phyloP scores from a whole-genome alignment of 2,329 filamentous ascomycete genomes.

The Cryoendolithus antarcticus region DNA sequence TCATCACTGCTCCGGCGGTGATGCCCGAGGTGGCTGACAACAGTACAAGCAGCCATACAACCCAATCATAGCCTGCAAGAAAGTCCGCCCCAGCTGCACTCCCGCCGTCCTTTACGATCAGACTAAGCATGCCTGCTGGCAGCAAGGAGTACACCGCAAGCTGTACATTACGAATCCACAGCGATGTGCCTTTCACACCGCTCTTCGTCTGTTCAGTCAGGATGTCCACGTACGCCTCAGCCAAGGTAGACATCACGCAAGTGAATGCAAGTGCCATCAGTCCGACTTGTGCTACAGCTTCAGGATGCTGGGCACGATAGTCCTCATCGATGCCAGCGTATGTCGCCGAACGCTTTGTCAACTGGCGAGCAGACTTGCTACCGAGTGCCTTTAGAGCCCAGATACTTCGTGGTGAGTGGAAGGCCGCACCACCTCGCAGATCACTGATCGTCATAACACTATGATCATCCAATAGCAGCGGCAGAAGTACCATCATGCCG shows the following conservation, averaged over 20 bases:
- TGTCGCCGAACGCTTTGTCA: slow-evolving; percentile 66
- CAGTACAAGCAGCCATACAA: slow-evolving; percentile 75
- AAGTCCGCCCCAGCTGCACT: slow-evolving; percentile 76
- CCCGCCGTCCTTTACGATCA: slow-evolving; percentile 75
- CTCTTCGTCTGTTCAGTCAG: slow-evolving; percentile 66
- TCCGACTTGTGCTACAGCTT: slow-evolving; percentile 69
- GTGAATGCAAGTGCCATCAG: slow-evolving; percentile 66
- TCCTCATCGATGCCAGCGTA: slow-evolving; percentile 76
- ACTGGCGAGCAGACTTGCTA: slow-evolving; percentile 34
- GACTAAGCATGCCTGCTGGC: slow-evolving; percentile 73
- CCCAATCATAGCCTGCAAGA: slow-evolving; percentile 86
- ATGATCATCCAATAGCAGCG: slow-evolving; percentile 21
- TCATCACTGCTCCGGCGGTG: slow-evolving; percentile 69
- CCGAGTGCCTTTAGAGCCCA: slow-evolving; percentile 61
- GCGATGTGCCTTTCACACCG: slow-evolving; percentile 50
- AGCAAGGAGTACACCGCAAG: slow-evolving; percentile 90
- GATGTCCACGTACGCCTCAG: slow-evolving; percentile 82
- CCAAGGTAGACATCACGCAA: slow-evolving; percentile 69
- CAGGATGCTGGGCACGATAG: slow-evolving; percentile 37
- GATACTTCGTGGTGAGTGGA: slow-evolving; percentile 64
- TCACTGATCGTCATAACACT: slow-evolving; percentile 44
- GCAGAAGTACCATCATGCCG: no score
- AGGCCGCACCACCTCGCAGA: slow-evolving; percentile 46
- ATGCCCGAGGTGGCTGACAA: slow-evolving; percentile 78
- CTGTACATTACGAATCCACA: slow-evolving; percentile 94